Evolutionary conservation across 2,329 filamentous ascomycete genomes (phyloP), one percentile per base, ranked within the genome.

Genomic region (Lachnellula willkommii): DNA sequence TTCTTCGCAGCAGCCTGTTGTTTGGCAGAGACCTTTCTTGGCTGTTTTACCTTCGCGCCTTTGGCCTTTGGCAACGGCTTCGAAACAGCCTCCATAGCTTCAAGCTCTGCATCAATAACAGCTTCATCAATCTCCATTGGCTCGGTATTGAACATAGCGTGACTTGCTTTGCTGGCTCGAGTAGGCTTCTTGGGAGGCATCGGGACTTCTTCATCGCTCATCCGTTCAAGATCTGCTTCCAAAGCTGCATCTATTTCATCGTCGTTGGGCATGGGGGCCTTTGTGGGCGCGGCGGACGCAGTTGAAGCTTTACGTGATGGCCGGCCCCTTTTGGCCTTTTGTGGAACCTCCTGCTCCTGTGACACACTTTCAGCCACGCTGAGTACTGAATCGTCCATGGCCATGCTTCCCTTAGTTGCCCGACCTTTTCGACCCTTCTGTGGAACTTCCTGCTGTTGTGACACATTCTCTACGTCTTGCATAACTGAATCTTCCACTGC

Each of bases 211-310:
- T 80, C 77, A 32, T 84, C 79, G 2, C 76, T 78, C 26, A 80
- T 66, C 1, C 77, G 79, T 32, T 85, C 81, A 9, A 89, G 75
- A 55, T 87, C 86, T 2, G 80, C 83, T 64, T 87, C 80, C 1
- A 89, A 73, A 49, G 82, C 82, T 22, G 79, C 79, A 51, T 89
- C 83, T 39, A 89, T 79, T 60, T 88, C 85, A 1, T 83, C 80
- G 58, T 89, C 84, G 53, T 82, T 77, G 0, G 79, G 78, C 11
- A 80, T 70, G 4, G 55, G 47, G 15, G 72, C 71, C n/a, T 74
- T 73, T 7, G 73, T 65, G 1, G 81, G 79, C 36, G 75, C 71
- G 15, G 70, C 65, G 3, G 78, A 76, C 12, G 71, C 65, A 39
- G 71, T 69, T 2, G 82, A 84, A 1, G 68, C 69, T 60, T 82